Percentiles rank a stretch among this genome's conserved stretches.
Evolutionary conservation across 116 monocot genomes (phyloP).

Genomic region (Trichopus zeylanicus): DNA sequence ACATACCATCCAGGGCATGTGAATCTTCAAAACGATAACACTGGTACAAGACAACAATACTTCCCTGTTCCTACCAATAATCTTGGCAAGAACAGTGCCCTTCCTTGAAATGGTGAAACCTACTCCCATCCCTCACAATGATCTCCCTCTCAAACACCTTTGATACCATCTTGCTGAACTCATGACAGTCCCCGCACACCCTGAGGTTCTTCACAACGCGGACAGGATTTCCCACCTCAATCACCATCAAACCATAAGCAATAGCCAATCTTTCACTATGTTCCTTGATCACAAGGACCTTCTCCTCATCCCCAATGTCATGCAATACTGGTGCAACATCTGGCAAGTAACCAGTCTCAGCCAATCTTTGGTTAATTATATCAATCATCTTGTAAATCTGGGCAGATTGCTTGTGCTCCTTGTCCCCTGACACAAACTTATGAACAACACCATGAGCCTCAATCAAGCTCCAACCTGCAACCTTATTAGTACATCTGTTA

Average conservation of each 20-base stretch:
- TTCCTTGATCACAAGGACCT: constrained; percentile 36
- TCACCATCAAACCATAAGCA: constrained; percentile 59
- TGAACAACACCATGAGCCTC: constrained; percentile 46
- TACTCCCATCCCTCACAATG: constrained; percentile 76
- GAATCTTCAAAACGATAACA: no score
- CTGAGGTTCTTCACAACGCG: constrained; percentile 66
- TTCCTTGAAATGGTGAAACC: constrained; percentile 72
- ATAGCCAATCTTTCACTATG: constrained; percentile 82
- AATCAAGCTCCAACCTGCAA: constrained; percentile 71
- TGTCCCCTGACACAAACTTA: constrained; percentile 59
- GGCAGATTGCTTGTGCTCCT: constrained; percentile 26
- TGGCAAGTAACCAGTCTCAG: constrained; percentile 39
- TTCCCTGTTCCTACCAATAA: constrained; percentile 53
- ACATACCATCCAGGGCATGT: no score
- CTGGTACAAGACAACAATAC: no score
- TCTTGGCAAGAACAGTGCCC: constrained; percentile 62
- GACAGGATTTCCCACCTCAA: constrained; percentile 20
- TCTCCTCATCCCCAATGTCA: constrained; percentile 77
- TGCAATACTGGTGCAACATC: constrained; percentile 51
- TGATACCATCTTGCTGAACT: constrained; percentile 63
- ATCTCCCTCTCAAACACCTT: constrained; percentile 65
- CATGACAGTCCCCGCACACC: constrained; percentile 70
- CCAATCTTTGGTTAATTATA: constrained; percentile 24
- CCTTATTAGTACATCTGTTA: constrained; percentile 35
- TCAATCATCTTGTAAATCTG: constrained; percentile 42